Conservation (phyloP, 495 filamentous ascomycete species). For the Friedmanniomyces endolithicus region DNA sequence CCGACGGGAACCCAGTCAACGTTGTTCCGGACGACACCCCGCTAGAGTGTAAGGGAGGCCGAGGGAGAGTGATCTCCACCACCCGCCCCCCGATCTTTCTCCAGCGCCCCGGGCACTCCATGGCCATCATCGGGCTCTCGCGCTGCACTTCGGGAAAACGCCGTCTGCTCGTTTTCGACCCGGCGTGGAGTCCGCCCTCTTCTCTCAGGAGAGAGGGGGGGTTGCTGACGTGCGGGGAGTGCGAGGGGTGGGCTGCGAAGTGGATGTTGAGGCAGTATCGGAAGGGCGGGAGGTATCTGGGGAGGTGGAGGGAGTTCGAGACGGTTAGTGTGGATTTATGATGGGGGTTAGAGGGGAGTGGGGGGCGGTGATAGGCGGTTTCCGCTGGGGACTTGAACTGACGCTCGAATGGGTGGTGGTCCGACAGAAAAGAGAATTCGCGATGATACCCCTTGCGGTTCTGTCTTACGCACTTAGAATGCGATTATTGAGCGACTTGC, state of each 20-base stretch:
- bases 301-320: conserved; percentile 9
- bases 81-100: conserved; percentile 73
- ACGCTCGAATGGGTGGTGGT: too few species aligned
- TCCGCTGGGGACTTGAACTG: too few species aligned
- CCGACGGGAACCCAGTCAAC: background rate
- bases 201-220: conserved; percentile 35
- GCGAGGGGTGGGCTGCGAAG: background rate
- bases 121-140: conserved; percentile 85
- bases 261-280: background rate
- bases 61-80: conserved; percentile 38
- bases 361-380: too few species aligned
- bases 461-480: too few species aligned
- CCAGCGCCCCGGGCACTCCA: conserved; percentile 77
- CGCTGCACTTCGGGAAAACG: conserved; percentile 46
- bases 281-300: conserved; percentile 1
- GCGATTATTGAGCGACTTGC: too few species aligned
- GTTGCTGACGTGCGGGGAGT: background rate
- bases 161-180: conserved; percentile 78
- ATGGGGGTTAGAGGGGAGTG: too few species aligned
- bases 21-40: too few species aligned
- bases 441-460: too few species aligned
- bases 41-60: background rate
- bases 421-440: too few species aligned
- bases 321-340: conserved; percentile 1
- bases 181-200: conserved; percentile 61